Evolutionary conservation across 176 grass and related monocot species (phyloP), one percentile per base, ranked within the genome.

Genomic region (Juncus effusus): DNA sequence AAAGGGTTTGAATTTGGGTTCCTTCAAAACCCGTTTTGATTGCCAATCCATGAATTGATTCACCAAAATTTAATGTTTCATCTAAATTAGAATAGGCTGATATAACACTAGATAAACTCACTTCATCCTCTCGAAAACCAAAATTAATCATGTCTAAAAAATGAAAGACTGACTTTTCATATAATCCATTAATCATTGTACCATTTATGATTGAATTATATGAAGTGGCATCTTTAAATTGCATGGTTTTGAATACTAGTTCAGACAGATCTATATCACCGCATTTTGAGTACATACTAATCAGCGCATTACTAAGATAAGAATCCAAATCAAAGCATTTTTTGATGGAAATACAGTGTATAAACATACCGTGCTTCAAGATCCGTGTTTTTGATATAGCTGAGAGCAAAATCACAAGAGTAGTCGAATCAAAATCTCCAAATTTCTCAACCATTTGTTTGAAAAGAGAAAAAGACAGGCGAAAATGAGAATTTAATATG

Each of bases 121-220:
- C 70, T 75, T 83, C 82, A 83, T 91, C 87, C 53, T 69, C 57
- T 10, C 41, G 59, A 50, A 75, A 42, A 60, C 13, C 4, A 1
- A 51, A 76, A 59, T 60, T 12, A 6, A 7, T 79, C 77, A 96
- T 91, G 76, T 96, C 82, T 13, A 38, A 79, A 78, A 96, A 86
- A 81, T 88, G 88, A 13, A 7, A 50, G 3, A 84, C 58, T 2
- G 82, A 74, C 35, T 69, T 50, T 36, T 69, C 41, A 63, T 40
- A 41, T 40, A 77, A 35, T 11, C 67, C 69, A 62, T 85, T 87
- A 40, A 77, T 83, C 16, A 70, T 11, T 69, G 82, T 73, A 36
- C 82, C 92, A 72, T 62, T 72, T 36, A 91, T 86, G 61, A 91
- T 56, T 59, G 76, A 83, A 54, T 96, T 96, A 87, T 87, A 96